Evolutionary conservation across 2,329 filamentous ascomycete genomes (phyloP).

Genomic region (Geosmithia morbida): DNA sequence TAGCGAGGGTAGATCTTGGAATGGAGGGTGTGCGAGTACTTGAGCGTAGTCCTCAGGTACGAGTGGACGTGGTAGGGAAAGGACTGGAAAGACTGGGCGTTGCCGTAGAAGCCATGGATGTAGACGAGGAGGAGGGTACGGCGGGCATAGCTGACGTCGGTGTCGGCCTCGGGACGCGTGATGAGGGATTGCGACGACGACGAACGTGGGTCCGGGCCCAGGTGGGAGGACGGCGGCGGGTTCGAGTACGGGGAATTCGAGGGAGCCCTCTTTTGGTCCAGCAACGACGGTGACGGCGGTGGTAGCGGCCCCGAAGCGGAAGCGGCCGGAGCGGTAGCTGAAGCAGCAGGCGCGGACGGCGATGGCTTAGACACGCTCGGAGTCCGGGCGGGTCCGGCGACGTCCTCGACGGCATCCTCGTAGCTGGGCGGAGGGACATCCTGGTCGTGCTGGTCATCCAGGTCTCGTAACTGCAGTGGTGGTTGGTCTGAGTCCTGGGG

Average conservation of each 20-base stretch:
- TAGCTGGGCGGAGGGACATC: too few species aligned
- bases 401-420: background rate
- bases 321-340: background rate
- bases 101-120: constrained; percentile 83
- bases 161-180: constrained; percentile 6
- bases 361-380: background rate
- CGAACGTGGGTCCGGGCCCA: constrained; percentile 25
- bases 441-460: too few species aligned
- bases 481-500: too few species aligned
- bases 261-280: background rate
- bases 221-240: background rate
- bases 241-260: background rate
- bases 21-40: constrained; percentile 65
- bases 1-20: constrained; percentile 77
- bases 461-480: too few species aligned
- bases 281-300: background rate
- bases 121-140: constrained; percentile 62
- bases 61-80: constrained; percentile 82
- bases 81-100: constrained; percentile 72
- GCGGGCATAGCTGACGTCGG: constrained; percentile 12
- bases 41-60: constrained; percentile 50
- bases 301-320: background rate
- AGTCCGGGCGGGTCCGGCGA: background rate
- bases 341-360: too few species aligned
- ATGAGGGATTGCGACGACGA: constrained; percentile 28